A percentile compares a stretch with the other conserved stretches of the same genome.
Evolutionary conservation across 495 filamentous ascomycete genomes (phyloP).

Genomic region (Penicillium waksmanii): DNA sequence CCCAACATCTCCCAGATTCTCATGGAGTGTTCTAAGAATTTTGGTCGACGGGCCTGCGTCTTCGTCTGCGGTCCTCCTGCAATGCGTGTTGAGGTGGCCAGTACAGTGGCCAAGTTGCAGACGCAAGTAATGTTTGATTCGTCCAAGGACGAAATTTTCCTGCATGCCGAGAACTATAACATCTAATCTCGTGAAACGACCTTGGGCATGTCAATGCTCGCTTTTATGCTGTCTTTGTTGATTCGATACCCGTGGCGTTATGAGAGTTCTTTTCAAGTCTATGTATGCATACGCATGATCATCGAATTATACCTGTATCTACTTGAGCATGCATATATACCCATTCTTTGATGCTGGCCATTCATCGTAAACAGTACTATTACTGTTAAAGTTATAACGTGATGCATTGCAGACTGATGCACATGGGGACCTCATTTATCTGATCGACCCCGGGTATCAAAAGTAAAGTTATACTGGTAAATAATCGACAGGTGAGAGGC

Average conservation of each 20-base stretch:
- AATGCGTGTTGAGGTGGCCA: slow-evolving; percentile 86
- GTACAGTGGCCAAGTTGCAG: slow-evolving; percentile 81
- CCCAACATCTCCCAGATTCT: slow-evolving; percentile 86
- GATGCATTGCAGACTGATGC: neutral
- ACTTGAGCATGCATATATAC: neutral
- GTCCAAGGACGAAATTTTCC: slow-evolving; percentile 83
- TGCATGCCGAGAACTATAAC: slow-evolving; percentile 95
- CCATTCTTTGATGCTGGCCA: neutral
- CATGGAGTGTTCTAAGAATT: slow-evolving; percentile 73
- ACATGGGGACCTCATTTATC: neutral
- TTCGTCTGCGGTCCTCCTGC: slow-evolving; percentile 89
- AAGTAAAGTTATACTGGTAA: neutral
- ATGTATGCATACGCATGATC: neutral
- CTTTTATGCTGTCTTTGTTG: slow-evolving; percentile 13
- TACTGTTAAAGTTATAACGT: neutral
- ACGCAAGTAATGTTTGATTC: slow-evolving; percentile 76
- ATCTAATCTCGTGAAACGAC: slow-evolving; percentile 48
- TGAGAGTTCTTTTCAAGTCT: neutral
- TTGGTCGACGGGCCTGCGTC: slow-evolving; percentile 84
- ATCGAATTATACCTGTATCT: neutral
- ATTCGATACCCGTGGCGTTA: slow-evolving; percentile 24
- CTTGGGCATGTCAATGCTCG: slow-evolving; percentile 10
- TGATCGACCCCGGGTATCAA: slow-evolving; percentile 16
- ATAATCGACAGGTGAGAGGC: no score
- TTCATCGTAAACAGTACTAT: neutral